These are phyloP conservation scores for Trichoderma asperellum DNA, from an alignment of 2,329 filamentous ascomycete species.

Conservation along the genomic window DNA sequence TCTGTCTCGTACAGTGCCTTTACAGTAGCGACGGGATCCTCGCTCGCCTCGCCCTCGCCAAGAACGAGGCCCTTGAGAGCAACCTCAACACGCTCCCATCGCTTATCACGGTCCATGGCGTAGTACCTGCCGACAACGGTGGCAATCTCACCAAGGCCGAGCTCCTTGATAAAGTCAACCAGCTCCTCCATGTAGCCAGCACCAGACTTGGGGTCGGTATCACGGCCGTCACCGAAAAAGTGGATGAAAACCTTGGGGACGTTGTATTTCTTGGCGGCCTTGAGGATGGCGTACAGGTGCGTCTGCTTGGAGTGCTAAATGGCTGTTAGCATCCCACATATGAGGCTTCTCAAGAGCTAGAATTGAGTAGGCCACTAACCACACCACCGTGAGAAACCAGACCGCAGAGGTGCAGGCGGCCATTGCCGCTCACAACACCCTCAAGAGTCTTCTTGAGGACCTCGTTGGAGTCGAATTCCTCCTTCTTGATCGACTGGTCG, in stretches of 20 bases:
- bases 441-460: constrained; percentile 79
- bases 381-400: constrained; percentile 95
- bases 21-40: constrained; percentile 83
- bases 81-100: constrained; percentile 93
- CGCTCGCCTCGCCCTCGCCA: constrained; percentile 84
- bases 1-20: constrained; percentile 84
- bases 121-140: constrained; percentile 96
- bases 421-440: constrained; percentile 82
- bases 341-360: background rate
- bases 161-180: constrained; percentile 77
- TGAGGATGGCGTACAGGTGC: constrained; percentile 84
- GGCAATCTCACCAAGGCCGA: constrained; percentile 84
- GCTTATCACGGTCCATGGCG: constrained; percentile 99
- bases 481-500: constrained; percentile 87
- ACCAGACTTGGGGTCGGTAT: constrained; percentile 95
- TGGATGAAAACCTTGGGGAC: constrained; percentile 95
- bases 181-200: constrained; percentile 87
- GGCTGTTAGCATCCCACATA: constrained; percentile 26
- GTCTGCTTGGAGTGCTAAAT: constrained; percentile 86
- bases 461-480: constrained; percentile 73
- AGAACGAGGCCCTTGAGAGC: constrained; percentile 83
- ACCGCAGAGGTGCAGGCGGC: constrained; percentile 88
- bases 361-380: constrained; percentile 49
- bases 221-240: constrained; percentile 97
- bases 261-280: constrained; percentile 84